A percentile compares a stretch with the other conserved stretches of the same genome.
phyloP scores from a whole-genome alignment of 1,139 yeast species.

The Yamadazyma kanchanaburiensis region DNA sequence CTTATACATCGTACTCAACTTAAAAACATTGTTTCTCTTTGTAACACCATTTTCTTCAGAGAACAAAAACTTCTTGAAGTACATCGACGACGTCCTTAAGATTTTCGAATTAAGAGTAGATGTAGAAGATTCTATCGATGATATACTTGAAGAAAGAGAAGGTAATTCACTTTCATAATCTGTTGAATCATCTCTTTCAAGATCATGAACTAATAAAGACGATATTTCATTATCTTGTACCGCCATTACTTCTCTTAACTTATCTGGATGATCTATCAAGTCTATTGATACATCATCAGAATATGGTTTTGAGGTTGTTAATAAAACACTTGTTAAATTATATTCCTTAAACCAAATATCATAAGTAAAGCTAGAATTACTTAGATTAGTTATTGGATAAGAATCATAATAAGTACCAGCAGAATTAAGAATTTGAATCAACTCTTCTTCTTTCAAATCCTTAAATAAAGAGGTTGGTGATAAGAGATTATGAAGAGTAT shows the following conservation, averaged over 20 bases:
- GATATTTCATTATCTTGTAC: conserved; percentile 33
- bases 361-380: conserved; percentile 23
- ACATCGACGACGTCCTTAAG: conserved; percentile 26
- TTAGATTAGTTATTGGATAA: conserved; percentile 25
- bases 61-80: conserved; percentile 30
- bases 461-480: conserved; percentile 33
- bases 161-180: conserved; percentile 17
- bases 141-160: conserved; percentile 38
- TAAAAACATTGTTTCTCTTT: conserved; percentile 9
- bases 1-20: conserved; percentile 21
- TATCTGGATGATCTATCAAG: conserved; percentile 6
- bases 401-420: conserved; percentile 28
- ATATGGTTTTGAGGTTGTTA: conserved; percentile 19
- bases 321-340: conserved; percentile 23
- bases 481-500: conserved; percentile 39
- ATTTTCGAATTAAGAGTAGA: conserved; percentile 29
- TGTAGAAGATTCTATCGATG: conserved; percentile 32
- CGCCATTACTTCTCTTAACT: conserved; percentile 15
- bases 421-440: conserved; percentile 33
- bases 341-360: conserved; percentile 35
- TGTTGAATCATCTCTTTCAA: conserved; percentile 16
- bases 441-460: conserved; percentile 26
- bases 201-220: conserved; percentile 19
- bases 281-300: background rate
- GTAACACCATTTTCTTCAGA: conserved; percentile 7